phyloP scores from a whole-genome alignment of 306 rosid species.

The Styphnolobium japonicum region DNA sequence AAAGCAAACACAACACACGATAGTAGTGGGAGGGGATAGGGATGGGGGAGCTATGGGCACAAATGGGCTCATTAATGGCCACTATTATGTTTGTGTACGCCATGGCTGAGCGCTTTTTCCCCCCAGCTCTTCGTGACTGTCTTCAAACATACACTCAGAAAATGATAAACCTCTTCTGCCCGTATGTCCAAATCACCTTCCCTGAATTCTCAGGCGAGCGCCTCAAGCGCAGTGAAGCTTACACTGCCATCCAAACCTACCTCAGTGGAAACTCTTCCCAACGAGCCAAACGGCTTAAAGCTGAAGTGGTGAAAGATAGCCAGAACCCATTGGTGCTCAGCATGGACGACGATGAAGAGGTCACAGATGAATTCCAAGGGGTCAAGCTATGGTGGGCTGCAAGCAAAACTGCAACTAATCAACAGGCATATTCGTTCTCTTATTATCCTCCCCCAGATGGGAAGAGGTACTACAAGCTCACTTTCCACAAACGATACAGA shows the following conservation, averaged over 20 bases:
- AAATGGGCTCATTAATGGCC: conserved; percentile 20
- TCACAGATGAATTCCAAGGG: conserved; percentile 21
- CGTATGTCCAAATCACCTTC: conserved; percentile 39
- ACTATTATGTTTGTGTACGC: conserved; percentile 22
- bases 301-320: conserved; percentile 23
- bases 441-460: conserved; percentile 17
- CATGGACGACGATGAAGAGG: conserved; percentile 39
- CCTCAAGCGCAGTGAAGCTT: no score
- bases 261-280: conserved; percentile 3
- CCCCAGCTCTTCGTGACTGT: neutral
- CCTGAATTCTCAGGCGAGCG: conserved; percentile 25
- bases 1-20: no score
- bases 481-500: conserved; percentile 19
- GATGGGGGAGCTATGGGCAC: conserved; percentile 27
- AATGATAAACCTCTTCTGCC: neutral
- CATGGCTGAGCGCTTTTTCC: conserved; percentile 10
- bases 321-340: conserved; percentile 22
- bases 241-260: no score
- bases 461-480: conserved; percentile 9
- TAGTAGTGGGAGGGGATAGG: neutral
- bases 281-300: conserved; percentile 31
- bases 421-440: neutral
- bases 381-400: conserved; percentile 36
- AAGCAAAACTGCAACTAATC: neutral
- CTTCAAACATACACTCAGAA: neutral